phyloP scores from a whole-genome alignment of 2,329 filamentous ascomycete genomes.

The Venturia nashicola region DNA sequence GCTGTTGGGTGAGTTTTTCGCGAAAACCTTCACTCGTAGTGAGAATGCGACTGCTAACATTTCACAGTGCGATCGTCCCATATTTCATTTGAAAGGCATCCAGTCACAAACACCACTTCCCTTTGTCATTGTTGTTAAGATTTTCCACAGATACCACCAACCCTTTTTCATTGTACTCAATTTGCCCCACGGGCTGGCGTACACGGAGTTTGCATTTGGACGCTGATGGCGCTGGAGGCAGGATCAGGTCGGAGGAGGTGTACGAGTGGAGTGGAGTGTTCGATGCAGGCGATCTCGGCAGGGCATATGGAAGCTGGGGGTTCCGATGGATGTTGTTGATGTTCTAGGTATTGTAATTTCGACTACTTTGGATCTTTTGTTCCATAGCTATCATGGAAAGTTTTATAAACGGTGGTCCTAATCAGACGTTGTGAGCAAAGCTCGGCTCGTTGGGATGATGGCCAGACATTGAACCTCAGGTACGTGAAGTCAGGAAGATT shows the following conservation, averaged over 20 bases:
- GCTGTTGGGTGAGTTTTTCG: conserved; percentile 57
- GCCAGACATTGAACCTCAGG: neutral
- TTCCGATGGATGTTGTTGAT: neutral
- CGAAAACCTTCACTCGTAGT: neutral
- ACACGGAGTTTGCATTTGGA: neutral
- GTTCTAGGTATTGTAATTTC: neutral
- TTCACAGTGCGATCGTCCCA: conserved; percentile 7
- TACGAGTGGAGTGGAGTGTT: neutral
- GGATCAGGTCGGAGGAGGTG: neutral
- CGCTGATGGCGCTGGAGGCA: neutral
- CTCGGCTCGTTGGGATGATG: neutral
- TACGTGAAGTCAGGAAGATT: neutral
- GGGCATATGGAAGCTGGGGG: neutral
- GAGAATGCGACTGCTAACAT: neutral
- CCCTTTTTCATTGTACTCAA: neutral
- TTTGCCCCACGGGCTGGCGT: neutral
- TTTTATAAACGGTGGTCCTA: neutral
- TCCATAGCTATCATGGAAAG: neutral
- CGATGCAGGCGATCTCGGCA: neutral
- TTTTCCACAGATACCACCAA: conserved; percentile 4
- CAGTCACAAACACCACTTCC: neutral
- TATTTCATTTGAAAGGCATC: conserved; percentile 8
- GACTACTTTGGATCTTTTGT: neutral
- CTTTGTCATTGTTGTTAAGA: neutral
- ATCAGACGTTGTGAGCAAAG: neutral